Evolutionary conservation across 1,284 basidiomycete genomes (phyloP), one percentile per base, ranked within the genome.

Genomic region (Malassezia furfur): DNA sequence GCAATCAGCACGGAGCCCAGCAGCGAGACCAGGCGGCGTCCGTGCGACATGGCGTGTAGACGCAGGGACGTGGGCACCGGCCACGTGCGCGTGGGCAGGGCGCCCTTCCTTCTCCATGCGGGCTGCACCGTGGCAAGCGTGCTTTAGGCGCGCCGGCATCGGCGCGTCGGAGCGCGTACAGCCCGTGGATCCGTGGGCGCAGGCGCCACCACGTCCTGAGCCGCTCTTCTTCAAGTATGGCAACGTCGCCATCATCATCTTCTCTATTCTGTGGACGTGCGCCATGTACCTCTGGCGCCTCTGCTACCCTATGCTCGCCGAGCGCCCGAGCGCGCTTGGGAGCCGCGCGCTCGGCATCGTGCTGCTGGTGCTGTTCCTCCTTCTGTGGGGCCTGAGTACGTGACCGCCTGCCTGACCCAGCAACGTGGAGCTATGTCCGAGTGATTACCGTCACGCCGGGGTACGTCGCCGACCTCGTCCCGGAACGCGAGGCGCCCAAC

Each of bases 1-100:
- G 75, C 62, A 19, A 74, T 70, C 11, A 68, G 50, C 19, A 70
- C 60, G 3, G 70, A 68, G 31, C 70, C 67, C 30, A 52, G 15
- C 17, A 76, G 65, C 10, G 73, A 73, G 37, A 71, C 44, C 19
- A 60, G 19, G 12, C 60, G 60, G 30, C 52, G 47, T 14, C 32
- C 15, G 9, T 51, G 25, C 22, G 34, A 38, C 54, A 55, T 55
- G 48, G 37, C 43, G 9, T 28, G 3, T 28, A 7, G 25, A 7
- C 25, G 25, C 25, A 28, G 25, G 25, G 25, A 28, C 25, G 25
- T 4, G 25, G 25, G 25, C 25, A 7, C 25, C 25, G 25, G n/a
- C 44, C 22, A 46, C 44, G 44, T 46, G 25, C 44, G 44, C 25
- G 11, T 10, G 30, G 30, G 30, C 6, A 5, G 30, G 30, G 6